Conservation (phyloP, 805 yeast genomes). For the Lipomyces oligophaga region DNA sequence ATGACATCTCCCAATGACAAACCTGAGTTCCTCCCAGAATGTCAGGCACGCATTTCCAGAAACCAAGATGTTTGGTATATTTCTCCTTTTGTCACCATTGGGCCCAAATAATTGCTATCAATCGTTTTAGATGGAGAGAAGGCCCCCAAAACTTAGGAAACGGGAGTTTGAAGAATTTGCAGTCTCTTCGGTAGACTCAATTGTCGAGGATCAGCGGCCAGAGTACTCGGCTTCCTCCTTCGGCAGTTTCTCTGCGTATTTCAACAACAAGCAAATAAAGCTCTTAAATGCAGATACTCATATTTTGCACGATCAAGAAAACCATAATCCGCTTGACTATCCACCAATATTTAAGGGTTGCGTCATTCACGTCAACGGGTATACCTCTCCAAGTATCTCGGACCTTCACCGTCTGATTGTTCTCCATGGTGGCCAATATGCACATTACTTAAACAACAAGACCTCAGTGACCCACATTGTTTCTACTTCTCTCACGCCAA, state of each 20-base stretch:
- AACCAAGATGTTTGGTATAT: no score
- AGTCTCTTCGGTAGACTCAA: no score
- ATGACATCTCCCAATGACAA: no score
- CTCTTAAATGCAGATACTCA: conserved; percentile 55
- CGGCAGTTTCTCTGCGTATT: conserved; percentile 40
- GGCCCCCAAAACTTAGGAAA: neutral
- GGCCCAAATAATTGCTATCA: neutral
- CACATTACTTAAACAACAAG: conserved; percentile 66
- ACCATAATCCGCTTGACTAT: conserved; percentile 25
- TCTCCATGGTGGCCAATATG: conserved; percentile 73
- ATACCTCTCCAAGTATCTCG: conserved; percentile 74
- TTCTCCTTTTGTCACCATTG: neutral
- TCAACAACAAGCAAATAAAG: conserved; percentile 55
- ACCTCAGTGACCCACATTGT: conserved; percentile 78
- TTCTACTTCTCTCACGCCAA: conserved; percentile 64
- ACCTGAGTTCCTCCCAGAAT: no score
- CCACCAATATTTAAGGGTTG: conserved; percentile 59
- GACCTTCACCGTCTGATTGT: conserved; percentile 69
- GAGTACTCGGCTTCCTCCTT: conserved; percentile 2
- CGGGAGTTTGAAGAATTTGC: no score
- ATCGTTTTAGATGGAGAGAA: neutral
- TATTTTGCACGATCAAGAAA: conserved; percentile 16
- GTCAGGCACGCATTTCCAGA: no score
- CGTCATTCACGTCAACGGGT: conserved; percentile 78
- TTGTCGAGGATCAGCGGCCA: neutral